Evolutionary conservation across 1,284 basidiomycete species (phyloP).

Genomic region (Naganishia cerealis): DNA sequence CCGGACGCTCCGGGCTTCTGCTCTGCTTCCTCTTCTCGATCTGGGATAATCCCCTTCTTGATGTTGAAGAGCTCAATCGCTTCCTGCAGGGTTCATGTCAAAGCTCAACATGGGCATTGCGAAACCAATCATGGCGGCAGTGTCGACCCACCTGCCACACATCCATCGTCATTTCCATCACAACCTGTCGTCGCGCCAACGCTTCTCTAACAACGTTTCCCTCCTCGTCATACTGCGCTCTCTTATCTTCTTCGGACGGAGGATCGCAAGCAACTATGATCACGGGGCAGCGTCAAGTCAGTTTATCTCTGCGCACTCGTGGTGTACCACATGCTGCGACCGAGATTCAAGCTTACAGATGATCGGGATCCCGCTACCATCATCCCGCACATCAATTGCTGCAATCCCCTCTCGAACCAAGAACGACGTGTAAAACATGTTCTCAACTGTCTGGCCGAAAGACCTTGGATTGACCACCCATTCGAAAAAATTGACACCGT

Average conservation of each 20-base stretch:
- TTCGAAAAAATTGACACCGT: constrained; percentile 45
- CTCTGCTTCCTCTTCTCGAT: constrained; percentile 37
- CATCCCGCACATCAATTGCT: constrained; percentile 45
- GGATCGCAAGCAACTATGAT: constrained; percentile 5
- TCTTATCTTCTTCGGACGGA: constrained; percentile 28
- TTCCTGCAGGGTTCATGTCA: constrained; percentile 39
- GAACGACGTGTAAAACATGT: constrained; percentile 61
- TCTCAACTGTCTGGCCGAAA: constrained; percentile 60
- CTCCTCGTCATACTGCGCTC: constrained; percentile 43
- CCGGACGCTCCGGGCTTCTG: constrained; percentile 17
- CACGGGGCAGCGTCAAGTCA: not conserved
- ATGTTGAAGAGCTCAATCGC: constrained; percentile 56
- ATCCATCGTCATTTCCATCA: constrained; percentile 57
- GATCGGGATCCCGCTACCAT: constrained; percentile 52
- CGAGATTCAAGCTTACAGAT: constrained; percentile 47
- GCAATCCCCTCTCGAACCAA: constrained; percentile 57
- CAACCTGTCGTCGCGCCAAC: constrained; percentile 54
- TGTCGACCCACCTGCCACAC: constrained; percentile 50
- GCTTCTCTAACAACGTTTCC: constrained; percentile 36
- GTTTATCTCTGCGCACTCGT: not conserved
- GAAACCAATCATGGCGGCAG: not conserved
- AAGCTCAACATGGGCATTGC: not conserved
- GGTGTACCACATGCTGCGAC: not conserved
- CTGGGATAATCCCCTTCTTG: constrained; percentile 52
- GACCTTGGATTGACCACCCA: constrained; percentile 58